Percentiles rank a stretch among this genome's conserved stretches.
phyloP scores from a whole-genome alignment of 371 early-diverging fungal species.

The Mucor irregularis region DNA sequence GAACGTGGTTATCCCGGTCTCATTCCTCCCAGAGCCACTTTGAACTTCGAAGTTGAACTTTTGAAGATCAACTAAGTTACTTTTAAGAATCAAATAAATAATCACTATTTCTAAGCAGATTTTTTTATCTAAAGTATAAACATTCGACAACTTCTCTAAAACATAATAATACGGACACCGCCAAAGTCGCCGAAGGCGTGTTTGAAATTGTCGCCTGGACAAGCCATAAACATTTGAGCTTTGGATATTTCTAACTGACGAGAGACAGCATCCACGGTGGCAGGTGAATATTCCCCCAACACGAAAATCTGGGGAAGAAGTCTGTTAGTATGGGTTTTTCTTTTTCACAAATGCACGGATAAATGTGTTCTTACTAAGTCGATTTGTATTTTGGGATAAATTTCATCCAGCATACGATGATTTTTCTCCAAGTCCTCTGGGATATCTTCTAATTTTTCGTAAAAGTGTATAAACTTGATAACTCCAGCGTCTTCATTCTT shows the following conservation, averaged over 20 bases:
- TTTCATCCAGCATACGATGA: conserved; percentile 47
- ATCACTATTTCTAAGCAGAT: background rate
- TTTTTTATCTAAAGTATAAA: background rate
- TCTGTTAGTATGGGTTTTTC: background rate
- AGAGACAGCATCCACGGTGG: conserved; percentile 48
- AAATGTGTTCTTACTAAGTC: conserved; percentile 45
- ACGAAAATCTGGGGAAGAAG: conserved; percentile 32
- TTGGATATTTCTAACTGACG: conserved; percentile 42
- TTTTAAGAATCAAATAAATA: conserved; percentile 5
- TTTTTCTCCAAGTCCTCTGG: conserved; percentile 44
- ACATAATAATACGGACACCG: conserved; percentile 53
- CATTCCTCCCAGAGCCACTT: conserved; percentile 82
- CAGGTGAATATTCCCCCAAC: conserved; percentile 45
- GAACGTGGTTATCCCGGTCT: conserved; percentile 62
- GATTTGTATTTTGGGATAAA: conserved; percentile 55
- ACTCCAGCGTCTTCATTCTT: conserved; percentile 48
- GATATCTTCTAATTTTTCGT: conserved; percentile 33
- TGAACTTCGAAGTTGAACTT: conserved; percentile 86
- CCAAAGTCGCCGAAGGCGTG: conserved; percentile 44
- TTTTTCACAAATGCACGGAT: too few relatives aligned
- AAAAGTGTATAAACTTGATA: conserved; percentile 52
- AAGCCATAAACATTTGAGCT: conserved; percentile 49
- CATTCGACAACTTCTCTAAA: conserved; percentile 10
- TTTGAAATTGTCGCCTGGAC: conserved; percentile 39
- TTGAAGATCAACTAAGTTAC: conserved; percentile 78